Evolutionary conservation across 805 yeast genomes (phyloP).

Genomic region (Hanseniaspora thailandica): DNA sequence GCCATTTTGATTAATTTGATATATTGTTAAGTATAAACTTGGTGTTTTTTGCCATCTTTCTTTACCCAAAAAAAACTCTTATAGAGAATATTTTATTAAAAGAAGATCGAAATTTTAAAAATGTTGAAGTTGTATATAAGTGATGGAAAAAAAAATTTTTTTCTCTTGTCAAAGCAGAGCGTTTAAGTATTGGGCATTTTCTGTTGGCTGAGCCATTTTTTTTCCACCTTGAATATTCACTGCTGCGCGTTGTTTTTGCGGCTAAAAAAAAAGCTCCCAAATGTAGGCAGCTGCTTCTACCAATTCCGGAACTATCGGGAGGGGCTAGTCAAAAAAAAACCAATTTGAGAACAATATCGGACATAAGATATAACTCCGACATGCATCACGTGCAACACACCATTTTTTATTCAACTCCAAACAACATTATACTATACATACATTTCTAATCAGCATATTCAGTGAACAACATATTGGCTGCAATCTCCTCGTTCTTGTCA

Average conservation of each 20-base stretch:
- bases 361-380: neutral
- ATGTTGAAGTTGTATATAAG: too few species aligned
- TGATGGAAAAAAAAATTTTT: too few species aligned
- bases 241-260: neutral
- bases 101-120: too few species aligned
- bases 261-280: neutral
- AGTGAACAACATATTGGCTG: slow-evolving; percentile 80
- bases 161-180: neutral
- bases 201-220: neutral
- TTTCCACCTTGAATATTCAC: neutral
- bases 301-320: too few species aligned
- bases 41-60: neutral
- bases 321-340: too few species aligned
- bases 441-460: slow-evolving; percentile 33
- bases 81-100: too few species aligned
- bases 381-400: too few species aligned
- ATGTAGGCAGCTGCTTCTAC: too few species aligned
- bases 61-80: too few species aligned
- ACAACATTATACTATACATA: neutral
- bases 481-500: slow-evolving; percentile 91
- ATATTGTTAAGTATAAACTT: neutral
- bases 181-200: neutral
- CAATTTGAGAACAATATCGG: too few species aligned
- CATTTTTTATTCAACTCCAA: too few species aligned
- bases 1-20: slow-evolving; percentile 7